Conservation (phyloP, 345 rosid genomes). For the Lagerstroemia speciosa region DNA sequence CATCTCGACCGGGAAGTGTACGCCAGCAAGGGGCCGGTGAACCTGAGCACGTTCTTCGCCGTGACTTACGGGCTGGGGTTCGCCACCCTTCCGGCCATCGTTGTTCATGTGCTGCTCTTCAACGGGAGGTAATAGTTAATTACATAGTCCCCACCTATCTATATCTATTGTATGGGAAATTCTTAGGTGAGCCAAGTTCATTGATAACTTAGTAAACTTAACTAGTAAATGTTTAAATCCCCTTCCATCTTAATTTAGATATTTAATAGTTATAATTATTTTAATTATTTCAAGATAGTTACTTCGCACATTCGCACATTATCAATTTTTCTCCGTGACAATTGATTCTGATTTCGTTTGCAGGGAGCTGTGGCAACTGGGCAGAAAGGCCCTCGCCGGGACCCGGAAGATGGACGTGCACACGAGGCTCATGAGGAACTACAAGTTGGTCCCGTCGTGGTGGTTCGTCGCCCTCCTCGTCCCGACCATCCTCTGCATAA, state of each 20-base stretch:
- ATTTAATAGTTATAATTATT: too few relatives aligned
- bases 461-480: constrained; percentile 60
- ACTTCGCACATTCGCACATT: too few relatives aligned
- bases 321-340: too few relatives aligned
- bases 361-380: constrained; percentile 64
- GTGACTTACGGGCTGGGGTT: constrained; percentile 73
- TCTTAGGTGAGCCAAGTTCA: too few relatives aligned
- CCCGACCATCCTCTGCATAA: constrained; percentile 33
- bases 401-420: constrained; percentile 56
- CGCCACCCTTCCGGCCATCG: constrained; percentile 59
- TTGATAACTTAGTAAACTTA: too few relatives aligned
- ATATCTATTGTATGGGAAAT: too few relatives aligned
- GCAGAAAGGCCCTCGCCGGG: constrained; percentile 41
- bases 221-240: too few relatives aligned
- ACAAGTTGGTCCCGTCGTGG: constrained; percentile 58
- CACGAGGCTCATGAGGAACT: constrained; percentile 70
- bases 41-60: constrained; percentile 70
- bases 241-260: too few relatives aligned
- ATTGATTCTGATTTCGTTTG: not conserved
- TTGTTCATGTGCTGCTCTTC: constrained; percentile 58
- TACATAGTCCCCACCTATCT: not conserved
- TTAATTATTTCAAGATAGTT: too few relatives aligned
- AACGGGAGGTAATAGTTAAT: constrained; percentile 39
- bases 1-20: constrained; percentile 47
- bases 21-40: constrained; percentile 35